Base-by-base conservation (phyloP, 2,329 filamentous ascomycete genomes). In the Monilinia fructicola region DNA sequence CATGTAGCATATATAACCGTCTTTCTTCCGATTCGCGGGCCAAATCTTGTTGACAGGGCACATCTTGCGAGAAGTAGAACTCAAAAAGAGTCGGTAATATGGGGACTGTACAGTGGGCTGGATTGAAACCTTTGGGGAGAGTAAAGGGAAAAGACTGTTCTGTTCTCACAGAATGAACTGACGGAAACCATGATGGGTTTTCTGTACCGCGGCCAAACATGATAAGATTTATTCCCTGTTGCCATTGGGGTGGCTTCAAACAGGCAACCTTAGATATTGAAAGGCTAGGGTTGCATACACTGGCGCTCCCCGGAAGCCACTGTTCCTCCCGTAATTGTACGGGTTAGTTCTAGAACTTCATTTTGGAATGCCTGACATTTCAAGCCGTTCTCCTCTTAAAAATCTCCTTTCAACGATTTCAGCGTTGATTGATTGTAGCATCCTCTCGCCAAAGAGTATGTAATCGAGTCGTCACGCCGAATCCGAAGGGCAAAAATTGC, bases 221-320 rank as follows among this genome's bases (percentile, higher is more conserved):
- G 28, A 54, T 21, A 35, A 23, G 21, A 58, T 16, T 44, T 40
- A 12, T 46, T 58, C 18, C 26, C 26, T 42, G 38, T 42, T 42
- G n/a, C 7, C 42, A 46, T 48, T 59, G 28, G 26, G 16, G 55
- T 26, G 18, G 55, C 26, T 31, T 23, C 55, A 59, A 58, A 59
- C 42, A 40, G 55, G 26, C 12, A 28, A 31, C 12, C 42, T 9
- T 16, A n/a, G 18, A 35, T 48, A 60, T 26, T 38, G 28, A 38
- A n/a, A 48, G 56, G n/a, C 31, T 16, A 18, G 44, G 58, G 31
- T 40, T n/a, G 44, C 58, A 61, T 31, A 50, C 28, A 50, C 56
- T 60, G 56, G 54, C 28, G 58, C 44, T 50, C 44, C 44, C 58
- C 44, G n/a, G 31, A 40, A 61, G 58, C 44, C 58, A 35, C 44